A percentile compares a stretch with the other conserved stretches of the same genome.
These are phyloP conservation scores for Coemansia sp. DNA, from an alignment of 192 early-diverging fungal genomes.

Conservation along the genomic window DNA sequence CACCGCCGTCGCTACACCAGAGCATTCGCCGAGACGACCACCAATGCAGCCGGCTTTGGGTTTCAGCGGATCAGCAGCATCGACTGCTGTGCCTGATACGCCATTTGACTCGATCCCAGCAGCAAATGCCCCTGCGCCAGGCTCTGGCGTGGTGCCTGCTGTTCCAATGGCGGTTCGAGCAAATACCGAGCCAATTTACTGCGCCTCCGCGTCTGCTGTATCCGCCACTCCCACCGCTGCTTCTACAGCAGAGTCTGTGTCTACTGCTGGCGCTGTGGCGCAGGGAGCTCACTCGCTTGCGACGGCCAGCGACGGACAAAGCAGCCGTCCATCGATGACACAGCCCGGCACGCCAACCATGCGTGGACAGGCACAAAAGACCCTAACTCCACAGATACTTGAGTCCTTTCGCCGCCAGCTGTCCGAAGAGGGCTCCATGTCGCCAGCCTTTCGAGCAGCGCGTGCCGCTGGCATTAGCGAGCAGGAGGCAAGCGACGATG, in stretches of 20 bases:
- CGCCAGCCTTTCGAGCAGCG: background rate
- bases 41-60: background rate
- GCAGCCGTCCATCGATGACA: slow-evolving; percentile 9
- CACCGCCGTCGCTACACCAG: slow-evolving; percentile 47
- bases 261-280: background rate
- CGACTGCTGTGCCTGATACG: background rate
- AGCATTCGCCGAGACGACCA: slow-evolving; percentile 23
- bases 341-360: slow-evolving; percentile 35
- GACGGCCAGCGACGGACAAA: background rate
- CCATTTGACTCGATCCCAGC: background rate
- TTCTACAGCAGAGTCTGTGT: background rate
- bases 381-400: slow-evolving; percentile 50
- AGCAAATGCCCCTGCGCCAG: background rate
- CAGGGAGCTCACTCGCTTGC: background rate
- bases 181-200: slow-evolving; percentile 45
- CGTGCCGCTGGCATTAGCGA: background rate
- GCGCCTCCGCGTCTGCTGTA: background rate
- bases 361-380: slow-evolving; percentile 43
- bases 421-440: slow-evolving; percentile 11
- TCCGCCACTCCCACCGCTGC: background rate
- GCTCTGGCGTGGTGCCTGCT: background rate
- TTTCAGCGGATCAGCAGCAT: background rate
- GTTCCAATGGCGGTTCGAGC: slow-evolving; percentile 13
- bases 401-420: slow-evolving; percentile 35
- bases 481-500: slow-evolving; percentile 16